Base-by-base conservation (phyloP, 2,329 filamentous ascomycete genomes). In the Diplocarpon rosae region DNA sequence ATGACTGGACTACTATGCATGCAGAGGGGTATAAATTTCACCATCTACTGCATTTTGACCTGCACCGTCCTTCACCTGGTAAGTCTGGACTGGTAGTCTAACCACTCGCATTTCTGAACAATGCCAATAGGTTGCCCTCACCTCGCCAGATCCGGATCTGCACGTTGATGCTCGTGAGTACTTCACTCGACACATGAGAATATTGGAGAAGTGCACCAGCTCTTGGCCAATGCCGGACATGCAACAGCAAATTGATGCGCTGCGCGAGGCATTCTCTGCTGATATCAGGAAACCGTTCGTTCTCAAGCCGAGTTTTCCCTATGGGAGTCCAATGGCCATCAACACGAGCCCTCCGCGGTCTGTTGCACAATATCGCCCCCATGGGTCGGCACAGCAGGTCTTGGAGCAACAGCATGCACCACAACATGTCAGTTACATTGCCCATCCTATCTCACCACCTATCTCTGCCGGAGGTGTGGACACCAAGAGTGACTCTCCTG, bases 21-120 rank as follows among this genome's bases (percentile, higher is more conserved):
- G 90, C 83, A 90, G 58, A 76, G 90, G 53, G 90, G 90, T 32
- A 88, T 94, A 61, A 95, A 89, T 64, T 96, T 95, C 59, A 87
- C 86, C 5, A 87, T 96, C n/a, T 96, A 96, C 59, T 80, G 82
- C 45, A 79, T 95, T 20, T 68, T 96, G 37, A 92, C 87, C 0
- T 95, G 89, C 67, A 89, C 90, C 17, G 89, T 95, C 65, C 74
- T 96, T 43, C 89, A 96, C 64, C 66, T 96, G 65, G 90, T 95
- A 71, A 65, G 86, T 75, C 39, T 16, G 27, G 41, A 24, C 33
- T 36, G 10, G 35, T 16, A 29, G 42, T 14, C 20, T 24, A 7
- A 31, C 13, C n/a, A 13, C 29, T 38, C 27, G 20, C 10, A 10
- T 12, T 50, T 11, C 41, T 53, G 43, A 46, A 31, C 14, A 37